phyloP scores from a whole-genome alignment of 202 grass and related monocot genomes.

The Zizania palustris region DNA sequence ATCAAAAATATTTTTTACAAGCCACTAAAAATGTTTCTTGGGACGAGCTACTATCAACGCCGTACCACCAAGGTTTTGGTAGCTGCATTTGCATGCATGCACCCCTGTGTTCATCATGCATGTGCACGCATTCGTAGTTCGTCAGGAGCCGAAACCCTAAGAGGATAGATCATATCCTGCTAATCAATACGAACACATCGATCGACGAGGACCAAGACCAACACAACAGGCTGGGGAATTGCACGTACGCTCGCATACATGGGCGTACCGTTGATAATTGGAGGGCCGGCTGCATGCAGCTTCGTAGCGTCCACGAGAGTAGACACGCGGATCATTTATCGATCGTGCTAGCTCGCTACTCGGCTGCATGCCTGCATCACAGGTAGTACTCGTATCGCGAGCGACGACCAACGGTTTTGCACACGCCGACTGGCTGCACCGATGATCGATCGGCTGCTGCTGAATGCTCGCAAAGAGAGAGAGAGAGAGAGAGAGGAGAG shows the following conservation, averaged over 20 bases:
- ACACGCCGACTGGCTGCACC: too few species aligned
- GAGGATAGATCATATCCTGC: not conserved
- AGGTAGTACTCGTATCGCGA: slow-evolving; percentile 1
- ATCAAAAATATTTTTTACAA: too few species aligned
- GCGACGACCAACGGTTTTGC: not conserved
- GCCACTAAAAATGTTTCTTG: too few species aligned
- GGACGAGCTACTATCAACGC: not conserved
- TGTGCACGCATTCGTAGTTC: slow-evolving; percentile 8
- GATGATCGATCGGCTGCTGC: not conserved
- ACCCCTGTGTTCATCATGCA: not conserved
- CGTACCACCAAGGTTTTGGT: not conserved
- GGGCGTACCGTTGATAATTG: not conserved
- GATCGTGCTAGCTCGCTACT: not conserved
- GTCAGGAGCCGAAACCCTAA: not conserved
- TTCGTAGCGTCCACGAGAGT: slow-evolving; percentile 42
- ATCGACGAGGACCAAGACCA: not conserved
- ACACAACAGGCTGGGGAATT: not conserved
- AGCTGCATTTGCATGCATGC: not conserved
- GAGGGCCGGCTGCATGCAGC: slow-evolving; percentile 36
- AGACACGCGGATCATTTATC: slow-evolving; percentile 16
- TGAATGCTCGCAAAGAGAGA: not conserved
- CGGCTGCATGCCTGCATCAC: too few species aligned
- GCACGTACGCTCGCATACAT: too few species aligned
- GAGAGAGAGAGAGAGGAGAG: not conserved
- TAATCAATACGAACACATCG: not conserved